Evolutionary conservation across 441 rosid species (phyloP), one percentile per base, ranked within the genome.

Genomic region (Metrosideros polymorpha): DNA sequence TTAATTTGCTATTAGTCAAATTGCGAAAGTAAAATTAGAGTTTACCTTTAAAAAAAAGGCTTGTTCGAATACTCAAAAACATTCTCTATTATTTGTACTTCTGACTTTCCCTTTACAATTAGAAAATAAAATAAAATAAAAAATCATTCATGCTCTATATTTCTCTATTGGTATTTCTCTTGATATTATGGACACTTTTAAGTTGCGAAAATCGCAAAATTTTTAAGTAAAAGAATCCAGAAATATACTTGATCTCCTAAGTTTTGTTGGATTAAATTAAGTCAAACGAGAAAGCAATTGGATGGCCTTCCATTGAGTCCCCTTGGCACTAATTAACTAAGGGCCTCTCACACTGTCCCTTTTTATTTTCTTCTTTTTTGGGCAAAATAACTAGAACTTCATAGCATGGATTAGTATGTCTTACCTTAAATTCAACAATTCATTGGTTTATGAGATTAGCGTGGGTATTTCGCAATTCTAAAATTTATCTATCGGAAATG

Each of bases 401-500:
- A 53, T 19, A 53, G 57, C n/a, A 54, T 10, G 13, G 13, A 55
- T 55, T 25, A 10, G 12, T 9, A 54, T 54, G 12, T 2, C 57
- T 24, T 25, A 24, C 6, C 10, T 24, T 24, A n/a, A 55, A 55
- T 25, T 55, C 13, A 55, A 55, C 6, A 25, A 55, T 0, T 9
- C 6, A 0, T 25, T 0, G 0, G 14, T 0, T 54, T 12, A 24
- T 9, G n/a, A 54, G 57, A 54, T 54, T 54, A 54, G 57, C n/a
- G 3, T 0, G 5, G 10, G 1, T 54, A 54, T 53, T 53, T 53
- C 9, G 8, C 27, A 4, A 3, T 54, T 24, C 57, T n/a, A 9
- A 54, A 22, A 54, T 54, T 1, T 54, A 9, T 54, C 0, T 54
- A 54, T 25, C 9, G 7, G 14, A 10, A 25, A 55, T 55, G 14